Percentiles rank a stretch among this genome's conserved stretches.
Evolutionary conservation across 1,139 yeast genomes (phyloP).

Genomic region (Candida albicans): DNA sequence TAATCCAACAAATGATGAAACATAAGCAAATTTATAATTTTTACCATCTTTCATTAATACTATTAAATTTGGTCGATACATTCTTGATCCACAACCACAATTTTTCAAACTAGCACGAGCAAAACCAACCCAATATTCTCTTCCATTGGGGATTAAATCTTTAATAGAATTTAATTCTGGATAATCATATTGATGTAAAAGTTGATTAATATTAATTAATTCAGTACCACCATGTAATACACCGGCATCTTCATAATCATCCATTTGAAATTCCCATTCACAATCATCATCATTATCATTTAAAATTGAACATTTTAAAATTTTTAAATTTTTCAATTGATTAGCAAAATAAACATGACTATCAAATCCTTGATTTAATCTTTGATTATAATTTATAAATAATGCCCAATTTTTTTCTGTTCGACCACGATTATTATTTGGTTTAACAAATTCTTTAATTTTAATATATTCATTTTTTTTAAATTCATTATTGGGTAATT

Average conservation of each 20-base stretch:
- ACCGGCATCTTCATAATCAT: slow-evolving; percentile 24
- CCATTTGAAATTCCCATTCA: slow-evolving; percentile 24
- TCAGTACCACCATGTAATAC: slow-evolving; percentile 39
- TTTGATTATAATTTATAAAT: slow-evolving; percentile 20
- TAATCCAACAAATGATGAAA: slow-evolving; percentile 36
- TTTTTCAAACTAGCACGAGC: slow-evolving; percentile 47
- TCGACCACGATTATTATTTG: slow-evolving; percentile 17
- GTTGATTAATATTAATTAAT: slow-evolving; percentile 22
- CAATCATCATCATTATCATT: slow-evolving; percentile 20
- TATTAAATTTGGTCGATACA: slow-evolving; percentile 49
- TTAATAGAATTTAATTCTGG: slow-evolving; percentile 7
- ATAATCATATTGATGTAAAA: slow-evolving; percentile 12
- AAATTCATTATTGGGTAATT: slow-evolving; percentile 13
- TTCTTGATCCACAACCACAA: slow-evolving; percentile 49
- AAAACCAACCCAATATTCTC: slow-evolving; percentile 53
- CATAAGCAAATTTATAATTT: slow-evolving; percentile 27
- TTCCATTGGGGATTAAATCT: slow-evolving; percentile 13
- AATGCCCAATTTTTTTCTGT: slow-evolving; percentile 37
- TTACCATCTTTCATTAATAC: slow-evolving; percentile 34
- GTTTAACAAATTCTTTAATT: slow-evolving; percentile 25
- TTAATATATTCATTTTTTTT: slow-evolving; percentile 21
- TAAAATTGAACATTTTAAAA: slow-evolving; percentile 23
- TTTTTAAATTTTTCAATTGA: slow-evolving; percentile 26
- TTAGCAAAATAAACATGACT: slow-evolving; percentile 24
- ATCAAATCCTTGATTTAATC: slow-evolving; percentile 19